phyloP scores from a whole-genome alignment of 2,329 filamentous ascomycete species.

The Fusarium sp. region DNA sequence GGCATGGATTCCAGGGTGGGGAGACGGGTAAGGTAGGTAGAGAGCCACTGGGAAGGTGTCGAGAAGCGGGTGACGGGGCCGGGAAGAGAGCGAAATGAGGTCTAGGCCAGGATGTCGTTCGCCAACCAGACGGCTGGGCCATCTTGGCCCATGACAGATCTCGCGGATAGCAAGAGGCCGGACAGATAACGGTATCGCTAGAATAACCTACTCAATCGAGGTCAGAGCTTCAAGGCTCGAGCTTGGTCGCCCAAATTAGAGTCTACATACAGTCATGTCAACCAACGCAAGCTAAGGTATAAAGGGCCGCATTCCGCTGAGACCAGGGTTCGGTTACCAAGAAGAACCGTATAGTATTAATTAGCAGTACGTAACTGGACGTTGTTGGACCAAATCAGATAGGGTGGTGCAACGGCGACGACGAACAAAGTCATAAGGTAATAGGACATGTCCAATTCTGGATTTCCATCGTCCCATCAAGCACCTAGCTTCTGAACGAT shows the following conservation, averaged over 20 bases:
- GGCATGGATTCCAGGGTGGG: slow-evolving; percentile 36
- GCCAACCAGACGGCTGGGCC: slow-evolving; percentile 47
- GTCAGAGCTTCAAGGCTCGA: slow-evolving; percentile 9
- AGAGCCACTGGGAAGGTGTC: slow-evolving; percentile 45
- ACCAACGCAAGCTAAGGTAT: slow-evolving; percentile 31
- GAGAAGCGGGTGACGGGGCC: slow-evolving; percentile 48
- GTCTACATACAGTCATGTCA: slow-evolving; percentile 10
- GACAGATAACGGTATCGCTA: slow-evolving; percentile 37
- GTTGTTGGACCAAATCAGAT: slow-evolving; percentile 4
- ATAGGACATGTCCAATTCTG: slow-evolving; percentile 7
- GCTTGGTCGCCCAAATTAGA: slow-evolving; percentile 28
- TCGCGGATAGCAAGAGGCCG: slow-evolving; percentile 34
- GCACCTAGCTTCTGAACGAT: background rate
- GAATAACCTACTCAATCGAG: slow-evolving; percentile 15
- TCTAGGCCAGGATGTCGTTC: slow-evolving; percentile 42
- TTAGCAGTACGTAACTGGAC: background rate
- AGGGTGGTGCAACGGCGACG: slow-evolving; percentile 9
- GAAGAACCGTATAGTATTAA: background rate
- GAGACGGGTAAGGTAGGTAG: slow-evolving; percentile 44
- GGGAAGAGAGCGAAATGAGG: slow-evolving; percentile 48
- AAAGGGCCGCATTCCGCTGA: slow-evolving; percentile 38
- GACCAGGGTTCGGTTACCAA: slow-evolving; percentile 22
- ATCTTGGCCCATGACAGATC: slow-evolving; percentile 45
- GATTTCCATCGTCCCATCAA: slow-evolving; percentile 32
- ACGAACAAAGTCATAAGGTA: slow-evolving; percentile 1